Base-by-base conservation (phyloP, 805 yeast genomes). In the Yarrowia alimentaria region DNA sequence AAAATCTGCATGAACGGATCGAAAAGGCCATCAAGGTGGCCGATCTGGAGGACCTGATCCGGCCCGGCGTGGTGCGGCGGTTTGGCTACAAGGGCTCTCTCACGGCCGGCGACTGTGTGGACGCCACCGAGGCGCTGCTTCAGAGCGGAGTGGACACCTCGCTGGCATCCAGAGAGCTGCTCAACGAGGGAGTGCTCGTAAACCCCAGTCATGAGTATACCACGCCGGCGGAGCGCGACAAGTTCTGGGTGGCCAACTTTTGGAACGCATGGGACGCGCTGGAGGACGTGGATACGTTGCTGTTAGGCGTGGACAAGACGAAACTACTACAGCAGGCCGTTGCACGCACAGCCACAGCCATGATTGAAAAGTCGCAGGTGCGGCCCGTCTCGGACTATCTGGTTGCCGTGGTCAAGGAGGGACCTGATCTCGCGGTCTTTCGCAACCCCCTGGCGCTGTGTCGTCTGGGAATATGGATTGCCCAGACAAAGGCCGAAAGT, bases 81-180 rank as follows among this genome's bases (percentile, higher is more conserved):
- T 89, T 78, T 67, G 99, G 99, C 0, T 91, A 77, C 61, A 80
- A 85, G 54, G 96, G 97, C 1, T 79, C 85, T 11, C 72, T 91
- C 12, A 80, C 94, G 29, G 98, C 98, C 0, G 85, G 88, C 66
- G 99, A 93, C 64, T 88, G 84, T 61, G 96, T 86, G 3, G 97
- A 93, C 61, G 78, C 96, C 0, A 68, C 93, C 7, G 78, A 89
- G 3, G 96, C 98, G 2, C 65, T 91, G 49, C 68, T 93, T 18
- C 97, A 93, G 61, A 54, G 56, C 7, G 65, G 68, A 19, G 45
- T 54, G 20, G 55, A 50, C 21, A 25, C 19, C 6, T 28, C 42
- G 8, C 19, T 24, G 3, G 31, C 38, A 4, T 29, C 54, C 14
- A 18, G 25, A 37, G 55, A 28, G 13, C 53, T 20, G 13, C 26